Conservation (phyloP, 176 grass and related monocot species). For the Carex pumila region DNA sequence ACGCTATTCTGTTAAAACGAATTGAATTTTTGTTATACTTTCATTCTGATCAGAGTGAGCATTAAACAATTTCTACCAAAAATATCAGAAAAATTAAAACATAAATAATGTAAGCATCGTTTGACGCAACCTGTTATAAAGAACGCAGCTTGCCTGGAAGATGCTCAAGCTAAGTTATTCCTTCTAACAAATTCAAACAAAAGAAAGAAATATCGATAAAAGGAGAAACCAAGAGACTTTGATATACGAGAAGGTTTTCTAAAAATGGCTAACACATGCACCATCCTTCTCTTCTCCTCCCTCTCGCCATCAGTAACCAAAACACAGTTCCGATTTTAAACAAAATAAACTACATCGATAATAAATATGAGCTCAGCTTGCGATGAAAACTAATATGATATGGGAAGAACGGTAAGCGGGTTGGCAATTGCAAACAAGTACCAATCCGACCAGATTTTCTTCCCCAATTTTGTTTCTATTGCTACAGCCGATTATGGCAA, state of each 20-base stretch:
- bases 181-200: constrained; percentile 12
- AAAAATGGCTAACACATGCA: constrained; percentile 43
- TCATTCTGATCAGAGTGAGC: too few relatives aligned
- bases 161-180: neutral
- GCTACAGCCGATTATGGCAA: constrained; percentile 26
- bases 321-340: neutral
- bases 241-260: constrained; percentile 58
- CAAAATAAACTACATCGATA: neutral
- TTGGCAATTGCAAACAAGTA: constrained; percentile 11
- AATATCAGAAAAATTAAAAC: neutral
- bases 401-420: constrained; percentile 36
- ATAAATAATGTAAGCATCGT: constrained; percentile 16
- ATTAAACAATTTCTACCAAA: neutral
- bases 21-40: too few relatives aligned
- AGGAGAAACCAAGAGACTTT: constrained; percentile 12
- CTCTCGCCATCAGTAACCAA: constrained; percentile 11
- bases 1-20: too few relatives aligned
- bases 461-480: constrained; percentile 15
- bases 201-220: constrained; percentile 13
- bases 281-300: constrained; percentile 47
- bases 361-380: neutral
- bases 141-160: constrained; percentile 24
- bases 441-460: constrained; percentile 37
- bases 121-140: constrained; percentile 26
- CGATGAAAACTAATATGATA: neutral